Conservation (phyloP, 345 rosid species). For the Acer saccharum region DNA sequence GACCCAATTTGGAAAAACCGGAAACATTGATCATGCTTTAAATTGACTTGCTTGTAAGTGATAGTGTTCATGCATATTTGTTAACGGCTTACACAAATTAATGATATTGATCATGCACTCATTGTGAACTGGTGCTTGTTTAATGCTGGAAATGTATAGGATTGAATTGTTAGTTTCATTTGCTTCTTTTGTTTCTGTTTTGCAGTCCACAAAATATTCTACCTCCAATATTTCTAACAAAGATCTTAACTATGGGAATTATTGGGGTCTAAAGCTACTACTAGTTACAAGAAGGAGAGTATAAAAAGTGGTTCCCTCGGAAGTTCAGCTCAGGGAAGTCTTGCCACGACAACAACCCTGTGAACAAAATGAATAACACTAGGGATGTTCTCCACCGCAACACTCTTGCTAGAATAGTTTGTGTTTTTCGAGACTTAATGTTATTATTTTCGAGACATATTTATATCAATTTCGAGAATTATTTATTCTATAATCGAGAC, state of each 20-base stretch:
- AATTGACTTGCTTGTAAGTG: too few species aligned
- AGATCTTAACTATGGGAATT: conserved; percentile 5
- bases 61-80: too few species aligned
- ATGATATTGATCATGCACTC: too few species aligned
- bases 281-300: conserved; percentile 9
- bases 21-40: too few species aligned
- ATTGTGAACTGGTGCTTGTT: neutral
- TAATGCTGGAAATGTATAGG: neutral
- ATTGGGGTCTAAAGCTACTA: neutral
- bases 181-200: neutral
- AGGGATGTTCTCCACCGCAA: conserved; percentile 10
- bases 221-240: conserved; percentile 4
- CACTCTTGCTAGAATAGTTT: neutral
- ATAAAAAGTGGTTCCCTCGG: conserved; percentile 3
- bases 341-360: conserved; percentile 6
- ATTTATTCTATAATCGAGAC: too few species aligned
- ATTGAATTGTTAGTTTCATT: neutral
- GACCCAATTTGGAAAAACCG: too few species aligned
- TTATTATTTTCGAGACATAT: too few species aligned
- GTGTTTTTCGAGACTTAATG: too few species aligned
- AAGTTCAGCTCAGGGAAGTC: neutral
- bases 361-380: conserved; percentile 2
- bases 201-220: conserved; percentile 20
- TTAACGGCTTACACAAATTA: too few species aligned
- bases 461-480: too few species aligned